Evolutionary conservation across 148 eudicot genomes (phyloP).

Genomic region (Rhododendron molle): DNA sequence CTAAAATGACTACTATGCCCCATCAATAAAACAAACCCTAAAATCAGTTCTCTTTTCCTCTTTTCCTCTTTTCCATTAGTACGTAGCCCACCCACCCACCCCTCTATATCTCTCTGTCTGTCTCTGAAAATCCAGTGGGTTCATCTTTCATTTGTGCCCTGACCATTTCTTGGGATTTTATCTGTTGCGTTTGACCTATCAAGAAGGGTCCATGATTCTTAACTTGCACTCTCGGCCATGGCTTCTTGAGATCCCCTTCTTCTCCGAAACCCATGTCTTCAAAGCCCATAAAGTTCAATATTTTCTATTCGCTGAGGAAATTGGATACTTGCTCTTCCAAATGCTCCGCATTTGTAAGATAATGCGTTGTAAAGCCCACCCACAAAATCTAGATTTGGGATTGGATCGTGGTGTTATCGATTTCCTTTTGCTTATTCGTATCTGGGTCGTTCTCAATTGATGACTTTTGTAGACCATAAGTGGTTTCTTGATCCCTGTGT

Average conservation of each 20-base stretch:
- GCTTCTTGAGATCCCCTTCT: conserved; percentile 11
- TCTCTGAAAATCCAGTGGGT: background rate
- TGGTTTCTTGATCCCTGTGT: too few relatives aligned
- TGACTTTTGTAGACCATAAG: too few relatives aligned
- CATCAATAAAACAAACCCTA: too few relatives aligned
- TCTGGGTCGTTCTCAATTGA: too few relatives aligned
- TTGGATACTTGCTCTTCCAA: background rate
- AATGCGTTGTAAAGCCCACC: too few relatives aligned
- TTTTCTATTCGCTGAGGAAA: background rate
- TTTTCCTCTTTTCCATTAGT: too few relatives aligned
- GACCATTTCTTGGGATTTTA: background rate
- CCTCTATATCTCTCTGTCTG: background rate
- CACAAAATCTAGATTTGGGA: too few relatives aligned
- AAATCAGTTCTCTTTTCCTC: too few relatives aligned
- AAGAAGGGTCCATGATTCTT: background rate
- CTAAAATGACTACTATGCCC: too few relatives aligned
- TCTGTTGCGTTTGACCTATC: background rate
- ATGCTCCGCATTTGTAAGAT: conserved; percentile 17
- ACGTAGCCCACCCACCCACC: too few relatives aligned
- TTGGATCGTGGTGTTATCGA: too few relatives aligned
- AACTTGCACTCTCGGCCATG: conserved; percentile 4
- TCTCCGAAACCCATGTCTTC: background rate
- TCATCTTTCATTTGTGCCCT: background rate
- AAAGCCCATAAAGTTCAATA: background rate
- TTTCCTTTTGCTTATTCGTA: too few relatives aligned